These are phyloP conservation scores for Zygosaccharomyces pseudobailii DNA, from an alignment of 1,139 yeast genomes.

Conservation along the genomic window DNA sequence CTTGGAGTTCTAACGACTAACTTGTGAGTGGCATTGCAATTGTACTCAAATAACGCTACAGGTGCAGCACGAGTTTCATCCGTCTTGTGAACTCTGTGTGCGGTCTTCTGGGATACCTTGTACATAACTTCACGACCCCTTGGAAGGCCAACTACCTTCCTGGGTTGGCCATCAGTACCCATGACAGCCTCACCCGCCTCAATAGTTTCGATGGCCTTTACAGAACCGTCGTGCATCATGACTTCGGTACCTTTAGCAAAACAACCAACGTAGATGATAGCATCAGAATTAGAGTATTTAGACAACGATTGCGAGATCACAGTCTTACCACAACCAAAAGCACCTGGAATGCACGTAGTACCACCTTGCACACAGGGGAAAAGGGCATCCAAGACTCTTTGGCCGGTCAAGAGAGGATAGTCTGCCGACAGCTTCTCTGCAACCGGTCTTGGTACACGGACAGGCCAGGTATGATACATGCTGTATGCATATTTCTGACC, in stretches of 20 bases:
- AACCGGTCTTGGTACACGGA: slow-evolving; percentile 98
- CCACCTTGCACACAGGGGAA: slow-evolving; percentile 99
- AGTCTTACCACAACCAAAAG: slow-evolving; percentile 99
- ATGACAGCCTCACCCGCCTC: slow-evolving; percentile 39
- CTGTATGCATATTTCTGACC: slow-evolving; percentile 77
- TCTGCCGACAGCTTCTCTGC: slow-evolving; percentile 90
- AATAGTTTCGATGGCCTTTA: slow-evolving; percentile 35
- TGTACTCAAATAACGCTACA: slow-evolving; percentile 2
- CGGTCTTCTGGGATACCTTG: slow-evolving; percentile 29
- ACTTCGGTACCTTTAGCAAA: slow-evolving; percentile 39
- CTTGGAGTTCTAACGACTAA: slow-evolving; percentile 33
- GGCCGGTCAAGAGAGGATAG: slow-evolving; percentile 94
- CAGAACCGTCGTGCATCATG: slow-evolving; percentile 41
- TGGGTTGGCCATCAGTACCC: slow-evolving; percentile 42
- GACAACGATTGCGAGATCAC: slow-evolving; percentile 97
- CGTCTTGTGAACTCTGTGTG: slow-evolving; percentile 1
- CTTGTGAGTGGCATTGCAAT: slow-evolving; percentile 34
- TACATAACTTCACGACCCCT: slow-evolving; percentile 42
- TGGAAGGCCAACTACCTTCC: slow-evolving; percentile 41
- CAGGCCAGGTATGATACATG: slow-evolving; percentile 99
- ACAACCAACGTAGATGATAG: slow-evolving; percentile 88
- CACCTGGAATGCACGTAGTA: slow-evolving; percentile 99
- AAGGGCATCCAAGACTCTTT: slow-evolving; percentile 93
- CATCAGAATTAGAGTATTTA: slow-evolving; percentile 94
- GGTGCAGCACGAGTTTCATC: slow-evolving; percentile 4